Conservation (phyloP, 306 rosid genomes). For the Cicer chorassanicum region DNA sequence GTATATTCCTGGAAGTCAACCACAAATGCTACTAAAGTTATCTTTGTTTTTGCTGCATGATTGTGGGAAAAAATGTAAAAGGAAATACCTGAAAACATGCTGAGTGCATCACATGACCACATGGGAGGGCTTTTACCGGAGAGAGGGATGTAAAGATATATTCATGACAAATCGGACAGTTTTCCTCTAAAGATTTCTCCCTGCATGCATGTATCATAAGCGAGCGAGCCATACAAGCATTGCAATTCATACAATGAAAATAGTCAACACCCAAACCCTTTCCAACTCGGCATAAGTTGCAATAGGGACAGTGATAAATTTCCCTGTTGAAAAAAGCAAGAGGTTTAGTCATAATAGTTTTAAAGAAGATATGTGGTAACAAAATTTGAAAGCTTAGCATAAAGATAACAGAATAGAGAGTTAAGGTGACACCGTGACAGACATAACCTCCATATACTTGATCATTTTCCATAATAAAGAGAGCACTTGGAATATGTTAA, state of each 20-base stretch:
- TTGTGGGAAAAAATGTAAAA: constrained; percentile 26
- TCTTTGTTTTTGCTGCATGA: constrained; percentile 31
- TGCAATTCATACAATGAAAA: constrained; percentile 97
- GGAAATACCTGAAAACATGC: constrained; percentile 78
- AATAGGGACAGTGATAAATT: constrained; percentile 95
- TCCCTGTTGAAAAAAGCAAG: constrained; percentile 63
- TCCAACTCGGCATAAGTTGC: constrained; percentile 95
- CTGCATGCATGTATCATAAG: constrained; percentile 77
- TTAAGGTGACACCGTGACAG: constrained; percentile 33
- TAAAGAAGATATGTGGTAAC: constrained; percentile 29
- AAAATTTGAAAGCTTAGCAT: constrained; percentile 35
- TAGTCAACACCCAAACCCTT: constrained; percentile 92
- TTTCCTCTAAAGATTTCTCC: constrained; percentile 83
- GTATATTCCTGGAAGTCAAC: constrained; percentile 76
- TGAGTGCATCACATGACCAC: constrained; percentile 97
- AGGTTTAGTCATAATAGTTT: constrained; percentile 27
- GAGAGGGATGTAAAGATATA: constrained; percentile 79
- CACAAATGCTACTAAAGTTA: constrained; percentile 45
- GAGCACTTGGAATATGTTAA: constrained; percentile 28
- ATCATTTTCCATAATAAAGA: constrained; percentile 27
- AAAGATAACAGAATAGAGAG: constrained; percentile 11
- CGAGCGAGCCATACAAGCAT: constrained; percentile 87
- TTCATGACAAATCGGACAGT: constrained; percentile 96
- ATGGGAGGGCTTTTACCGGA: constrained; percentile 84
- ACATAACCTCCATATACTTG: constrained; percentile 18